A percentile compares a stretch with the other conserved stretches of the same genome.
phyloP scores from a whole-genome alignment of 805 yeast genomes.

The Kuraishia piskuri region DNA sequence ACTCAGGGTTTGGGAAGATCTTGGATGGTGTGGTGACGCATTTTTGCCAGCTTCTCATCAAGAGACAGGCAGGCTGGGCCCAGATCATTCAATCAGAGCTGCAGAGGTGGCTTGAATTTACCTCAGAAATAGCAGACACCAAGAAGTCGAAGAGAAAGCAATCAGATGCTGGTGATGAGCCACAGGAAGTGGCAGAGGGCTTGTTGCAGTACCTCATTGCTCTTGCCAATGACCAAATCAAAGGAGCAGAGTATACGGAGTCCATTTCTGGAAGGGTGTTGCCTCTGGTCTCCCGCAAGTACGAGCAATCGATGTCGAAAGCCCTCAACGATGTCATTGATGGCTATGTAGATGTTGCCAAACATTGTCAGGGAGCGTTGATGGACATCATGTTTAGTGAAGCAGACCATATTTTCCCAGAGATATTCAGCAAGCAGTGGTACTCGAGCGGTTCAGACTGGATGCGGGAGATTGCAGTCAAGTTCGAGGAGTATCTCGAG shows the following conservation, averaged over 20 bases:
- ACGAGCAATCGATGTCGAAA: conserved; percentile 48
- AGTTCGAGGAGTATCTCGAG: conserved; percentile 64
- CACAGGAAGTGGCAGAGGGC: conserved; percentile 56
- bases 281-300: conserved; percentile 56
- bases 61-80: conserved; percentile 59
- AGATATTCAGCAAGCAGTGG: conserved; percentile 66
- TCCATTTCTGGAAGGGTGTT: conserved; percentile 59
- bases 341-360: conserved; percentile 70
- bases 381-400: conserved; percentile 65
- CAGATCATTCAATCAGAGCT: conserved; percentile 46
- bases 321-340: conserved; percentile 61
- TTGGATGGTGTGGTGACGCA: conserved; percentile 70
- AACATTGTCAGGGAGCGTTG: conserved; percentile 48
- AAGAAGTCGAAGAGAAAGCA: conserved; percentile 22
- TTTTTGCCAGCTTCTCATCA: conserved; percentile 51
- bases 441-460: conserved; percentile 45
- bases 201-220: conserved; percentile 75
- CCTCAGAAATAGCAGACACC: conserved; percentile 8
- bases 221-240: conserved; percentile 75
- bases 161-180: conserved; percentile 27
- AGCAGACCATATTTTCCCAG: conserved; percentile 49
- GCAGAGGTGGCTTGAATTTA: conserved; percentile 15
- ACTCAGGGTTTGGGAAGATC: conserved; percentile 72
- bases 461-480: conserved; percentile 58
- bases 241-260: conserved; percentile 61